Percentiles rank a stretch among this genome's conserved stretches.
phyloP scores from a whole-genome alignment of 73 alveolate genomes.

The Uronychia binucleata region DNA sequence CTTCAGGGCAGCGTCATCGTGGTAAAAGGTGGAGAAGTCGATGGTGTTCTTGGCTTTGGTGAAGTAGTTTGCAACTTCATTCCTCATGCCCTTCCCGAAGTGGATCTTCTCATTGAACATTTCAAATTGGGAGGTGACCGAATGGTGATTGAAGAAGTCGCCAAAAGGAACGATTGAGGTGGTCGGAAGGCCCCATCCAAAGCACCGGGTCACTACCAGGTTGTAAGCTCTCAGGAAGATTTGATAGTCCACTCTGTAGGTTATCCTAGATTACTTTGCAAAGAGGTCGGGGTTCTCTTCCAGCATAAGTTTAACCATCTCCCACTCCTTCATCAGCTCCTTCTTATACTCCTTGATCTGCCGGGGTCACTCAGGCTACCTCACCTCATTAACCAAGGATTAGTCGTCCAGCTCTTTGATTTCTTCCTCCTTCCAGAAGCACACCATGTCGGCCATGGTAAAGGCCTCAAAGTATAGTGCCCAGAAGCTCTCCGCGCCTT shows the following conservation, averaged over 20 bases:
- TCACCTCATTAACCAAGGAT: conserved; percentile 35
- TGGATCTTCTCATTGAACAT: conserved; percentile 29
- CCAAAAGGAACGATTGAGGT: conserved; percentile 69
- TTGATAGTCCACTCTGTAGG: conserved; percentile 11
- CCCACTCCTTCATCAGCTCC: conserved; percentile 46
- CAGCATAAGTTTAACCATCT: conserved; percentile 4
- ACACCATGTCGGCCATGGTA: conserved; percentile 37
- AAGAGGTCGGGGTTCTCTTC: conserved; percentile 29
- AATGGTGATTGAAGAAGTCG: conserved; percentile 57
- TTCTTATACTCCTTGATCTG: conserved; percentile 32
- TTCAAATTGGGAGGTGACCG: conserved; percentile 42
- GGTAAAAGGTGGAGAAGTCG: conserved; percentile 27
- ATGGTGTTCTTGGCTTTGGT: conserved; percentile 30
- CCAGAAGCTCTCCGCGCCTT: conserved; percentile 70
- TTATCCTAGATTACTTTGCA: not conserved
- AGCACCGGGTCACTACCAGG: conserved; percentile 50
- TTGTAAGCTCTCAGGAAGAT: conserved; percentile 39
- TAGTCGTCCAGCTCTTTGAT: conserved; percentile 46
- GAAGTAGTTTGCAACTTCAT: conserved; percentile 10
- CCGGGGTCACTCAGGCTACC: not conserved
- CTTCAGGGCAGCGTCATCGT: conserved; percentile 8
- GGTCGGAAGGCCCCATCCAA: conserved; percentile 58
- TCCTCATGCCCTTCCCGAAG: not conserved
- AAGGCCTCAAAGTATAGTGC: conserved; percentile 54
- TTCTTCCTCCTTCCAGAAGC: conserved; percentile 56